Percentiles rank a stretch among this genome's conserved stretches.
phyloP scores from a whole-genome alignment of 805 yeast species.

The Starmerella sirachaensis region DNA sequence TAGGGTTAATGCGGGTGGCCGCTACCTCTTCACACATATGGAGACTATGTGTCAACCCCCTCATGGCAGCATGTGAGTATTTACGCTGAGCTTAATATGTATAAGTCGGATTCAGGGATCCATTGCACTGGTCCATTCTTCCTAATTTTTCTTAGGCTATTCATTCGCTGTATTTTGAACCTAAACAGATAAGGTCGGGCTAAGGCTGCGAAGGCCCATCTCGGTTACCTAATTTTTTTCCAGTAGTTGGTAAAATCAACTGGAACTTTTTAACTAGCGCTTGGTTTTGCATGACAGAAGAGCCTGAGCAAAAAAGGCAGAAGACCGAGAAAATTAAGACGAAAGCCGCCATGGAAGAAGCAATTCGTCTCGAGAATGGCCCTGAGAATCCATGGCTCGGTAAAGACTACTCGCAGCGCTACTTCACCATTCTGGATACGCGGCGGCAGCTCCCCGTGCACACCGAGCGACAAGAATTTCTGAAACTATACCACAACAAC shows the following conservation, averaged over 20 bases:
- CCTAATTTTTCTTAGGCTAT: too few relatives aligned
- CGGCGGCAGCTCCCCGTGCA: slow-evolving; percentile 90
- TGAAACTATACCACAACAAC: slow-evolving; percentile 66
- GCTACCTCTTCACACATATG: too few relatives aligned
- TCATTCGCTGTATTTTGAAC: too few relatives aligned
- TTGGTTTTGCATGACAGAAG: slow-evolving; percentile 1
- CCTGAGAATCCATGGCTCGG: slow-evolving; percentile 73
- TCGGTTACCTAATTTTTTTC: slow-evolving; percentile 8
- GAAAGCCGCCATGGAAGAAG: slow-evolving; percentile 26
- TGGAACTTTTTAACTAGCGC: slow-evolving; percentile 3
- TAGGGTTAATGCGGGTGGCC: too few relatives aligned
- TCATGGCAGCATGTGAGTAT: too few relatives aligned
- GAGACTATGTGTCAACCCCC: too few relatives aligned
- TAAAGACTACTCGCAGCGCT: slow-evolving; percentile 44
- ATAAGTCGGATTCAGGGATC: too few relatives aligned
- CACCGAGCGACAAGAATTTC: slow-evolving; percentile 80
- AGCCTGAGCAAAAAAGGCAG: slow-evolving; percentile 11
- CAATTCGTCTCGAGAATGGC: slow-evolving; percentile 34
- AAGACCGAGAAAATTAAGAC: slow-evolving; percentile 16
- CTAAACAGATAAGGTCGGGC: too few relatives aligned
- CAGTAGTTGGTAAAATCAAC: too few relatives aligned
- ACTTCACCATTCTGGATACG: slow-evolving; percentile 61
- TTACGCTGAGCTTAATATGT: too few relatives aligned
- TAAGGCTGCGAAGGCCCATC: too few relatives aligned
- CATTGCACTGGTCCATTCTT: too few relatives aligned